These are phyloP conservation scores for Rhododendron ferrugineum DNA, from an alignment of 148 eudicot species.

Conservation along the genomic window DNA sequence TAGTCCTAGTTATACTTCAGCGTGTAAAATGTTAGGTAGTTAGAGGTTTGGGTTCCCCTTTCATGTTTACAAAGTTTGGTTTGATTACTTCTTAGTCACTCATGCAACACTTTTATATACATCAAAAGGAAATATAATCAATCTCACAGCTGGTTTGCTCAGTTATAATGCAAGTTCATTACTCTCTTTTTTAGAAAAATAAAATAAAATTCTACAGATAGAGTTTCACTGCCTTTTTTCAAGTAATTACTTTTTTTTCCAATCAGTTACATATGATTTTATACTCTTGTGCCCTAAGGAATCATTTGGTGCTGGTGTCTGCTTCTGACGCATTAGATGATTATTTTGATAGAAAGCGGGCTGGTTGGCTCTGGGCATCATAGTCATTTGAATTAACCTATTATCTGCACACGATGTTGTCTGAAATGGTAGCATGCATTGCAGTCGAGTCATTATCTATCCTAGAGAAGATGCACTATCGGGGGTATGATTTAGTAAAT, in stretches of 20 bases:
- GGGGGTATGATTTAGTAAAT: constrained; percentile 46
- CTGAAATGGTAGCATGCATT: constrained; percentile 85
- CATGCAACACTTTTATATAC: neutral
- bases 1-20: neutral
- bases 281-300: neutral
- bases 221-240: neutral
- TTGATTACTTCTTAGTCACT: too few relatives aligned
- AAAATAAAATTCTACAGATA: too few relatives aligned
- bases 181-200: neutral
- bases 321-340: neutral
- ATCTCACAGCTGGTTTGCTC: neutral
- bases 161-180: neutral
- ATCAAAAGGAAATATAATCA: neutral
- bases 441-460: constrained; percentile 82
- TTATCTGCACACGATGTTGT: constrained; percentile 60
- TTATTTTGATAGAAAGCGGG: too few relatives aligned
- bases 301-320: neutral
- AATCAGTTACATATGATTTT: neutral
- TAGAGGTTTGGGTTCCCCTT: neutral
- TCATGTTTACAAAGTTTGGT: neutral
- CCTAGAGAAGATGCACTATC: constrained; percentile 76
- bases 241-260: neutral
- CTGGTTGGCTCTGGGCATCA: neutral
- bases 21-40: neutral
- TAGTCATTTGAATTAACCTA: neutral